phyloP scores from a whole-genome alignment of 2,329 filamentous ascomycete species.

The Myriosclerotinia duriaeana region DNA sequence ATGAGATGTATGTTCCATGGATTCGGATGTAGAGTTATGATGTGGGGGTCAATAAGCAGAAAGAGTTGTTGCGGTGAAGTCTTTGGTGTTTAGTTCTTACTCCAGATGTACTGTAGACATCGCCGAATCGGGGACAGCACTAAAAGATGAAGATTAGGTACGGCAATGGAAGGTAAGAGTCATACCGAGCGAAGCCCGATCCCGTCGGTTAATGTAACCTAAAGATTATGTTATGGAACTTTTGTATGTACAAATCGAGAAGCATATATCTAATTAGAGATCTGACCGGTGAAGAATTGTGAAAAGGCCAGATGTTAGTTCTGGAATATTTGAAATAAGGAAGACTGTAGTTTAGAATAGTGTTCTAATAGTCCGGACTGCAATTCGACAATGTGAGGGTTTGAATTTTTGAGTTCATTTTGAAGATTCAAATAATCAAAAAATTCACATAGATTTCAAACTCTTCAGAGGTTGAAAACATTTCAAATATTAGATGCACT shows the following conservation, averaged over 20 bases:
- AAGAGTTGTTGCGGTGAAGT: constrained; percentile 10
- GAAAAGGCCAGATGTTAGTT: too few relatives aligned
- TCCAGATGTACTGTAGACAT: neutral
- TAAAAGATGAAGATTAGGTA: neutral
- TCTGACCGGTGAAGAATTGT: neutral
- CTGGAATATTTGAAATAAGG: neutral
- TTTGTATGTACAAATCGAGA: neutral
- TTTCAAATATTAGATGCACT: too few relatives aligned
- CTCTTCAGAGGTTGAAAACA: too few relatives aligned
- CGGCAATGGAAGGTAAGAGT: neutral
- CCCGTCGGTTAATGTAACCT: neutral
- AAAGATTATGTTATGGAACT: neutral
- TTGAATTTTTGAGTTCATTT: too few relatives aligned
- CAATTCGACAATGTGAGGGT: too few relatives aligned
- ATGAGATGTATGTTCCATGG: neutral
- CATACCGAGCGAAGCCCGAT: neutral
- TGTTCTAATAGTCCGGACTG: too few relatives aligned
- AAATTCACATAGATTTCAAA: too few relatives aligned
- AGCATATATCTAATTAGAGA: neutral
- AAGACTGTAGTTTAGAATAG: too few relatives aligned
- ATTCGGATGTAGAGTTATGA: constrained; percentile 3
- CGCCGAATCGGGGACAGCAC: neutral
- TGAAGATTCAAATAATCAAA: too few relatives aligned
- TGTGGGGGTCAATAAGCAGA: constrained; percentile 5
- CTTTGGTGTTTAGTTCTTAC: constrained; percentile 4